Evolutionary conservation across 371 early-diverging fungal genomes (phyloP).

Genomic region (Rhizopus sp.): DNA sequence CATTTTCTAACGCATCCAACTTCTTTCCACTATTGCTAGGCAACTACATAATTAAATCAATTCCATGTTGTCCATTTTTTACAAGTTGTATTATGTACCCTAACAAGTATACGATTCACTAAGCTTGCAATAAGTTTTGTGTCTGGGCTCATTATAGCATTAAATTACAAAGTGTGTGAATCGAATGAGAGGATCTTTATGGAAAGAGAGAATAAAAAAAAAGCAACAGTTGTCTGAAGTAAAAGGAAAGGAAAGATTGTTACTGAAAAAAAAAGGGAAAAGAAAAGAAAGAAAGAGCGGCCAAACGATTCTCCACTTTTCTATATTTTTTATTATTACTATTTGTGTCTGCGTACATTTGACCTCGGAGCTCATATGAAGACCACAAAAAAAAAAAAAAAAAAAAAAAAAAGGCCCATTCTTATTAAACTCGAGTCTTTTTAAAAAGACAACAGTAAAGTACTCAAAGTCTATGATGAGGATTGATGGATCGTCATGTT

Average conservation of each 20-base stretch:
- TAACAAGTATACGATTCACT: slow-evolving; percentile 41
- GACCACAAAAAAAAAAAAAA: too few relatives aligned
- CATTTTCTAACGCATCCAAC: slow-evolving; percentile 57
- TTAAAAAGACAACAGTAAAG: too few relatives aligned
- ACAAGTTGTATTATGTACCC: slow-evolving; percentile 19
- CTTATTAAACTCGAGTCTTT: too few relatives aligned
- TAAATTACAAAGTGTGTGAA: background rate
- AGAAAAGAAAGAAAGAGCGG: too few relatives aligned
- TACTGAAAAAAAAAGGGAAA: too few relatives aligned
- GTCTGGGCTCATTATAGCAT: slow-evolving; percentile 36
- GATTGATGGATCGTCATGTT: too few relatives aligned
- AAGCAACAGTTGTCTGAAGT: background rate
- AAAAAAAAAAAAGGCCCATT: too few relatives aligned
- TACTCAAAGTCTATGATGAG: too few relatives aligned
- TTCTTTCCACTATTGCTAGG: slow-evolving; percentile 59
- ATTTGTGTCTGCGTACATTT: too few relatives aligned
- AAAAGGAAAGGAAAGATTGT: background rate
- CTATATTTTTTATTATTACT: too few relatives aligned
- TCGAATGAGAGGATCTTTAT: background rate
- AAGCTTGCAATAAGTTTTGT: slow-evolving; percentile 47
- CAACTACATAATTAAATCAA: slow-evolving; percentile 32
- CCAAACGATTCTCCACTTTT: too few relatives aligned
- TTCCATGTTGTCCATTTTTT: background rate
- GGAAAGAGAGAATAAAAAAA: background rate
- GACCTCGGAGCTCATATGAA: too few relatives aligned